phyloP scores from a whole-genome alignment of 2,329 filamentous ascomycete species.

The Knoxdaviesia capensis region DNA sequence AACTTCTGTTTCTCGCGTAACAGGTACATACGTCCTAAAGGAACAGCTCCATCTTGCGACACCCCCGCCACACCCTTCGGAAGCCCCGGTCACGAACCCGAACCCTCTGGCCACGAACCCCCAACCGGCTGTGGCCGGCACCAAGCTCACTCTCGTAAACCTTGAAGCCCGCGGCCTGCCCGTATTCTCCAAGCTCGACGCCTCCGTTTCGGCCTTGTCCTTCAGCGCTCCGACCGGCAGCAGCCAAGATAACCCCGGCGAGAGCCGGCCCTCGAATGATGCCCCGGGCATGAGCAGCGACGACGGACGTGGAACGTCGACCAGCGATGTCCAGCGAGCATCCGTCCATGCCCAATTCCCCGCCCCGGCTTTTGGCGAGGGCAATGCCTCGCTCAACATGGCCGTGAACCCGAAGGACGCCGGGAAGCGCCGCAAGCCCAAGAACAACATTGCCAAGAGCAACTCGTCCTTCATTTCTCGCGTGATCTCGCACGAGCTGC shows the following conservation, averaged over 20 bases:
- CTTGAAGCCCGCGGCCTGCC: constrained; percentile 41
- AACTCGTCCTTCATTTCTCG: constrained; percentile 97
- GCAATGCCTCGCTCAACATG: constrained; percentile 52
- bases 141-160: constrained; percentile 60
- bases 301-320: constrained; percentile 30
- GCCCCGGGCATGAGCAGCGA: constrained; percentile 35
- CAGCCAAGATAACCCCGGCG: constrained; percentile 41
- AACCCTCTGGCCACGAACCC: constrained; percentile 80
- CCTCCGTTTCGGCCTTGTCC: constrained; percentile 28
- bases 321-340: constrained; percentile 25
- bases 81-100: constrained; percentile 67
- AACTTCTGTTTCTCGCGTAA: not conserved
- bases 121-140: constrained; percentile 66
- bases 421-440: constrained; percentile 76
- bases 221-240: constrained; percentile 22
- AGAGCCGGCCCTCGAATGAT: constrained; percentile 39
- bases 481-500: constrained; percentile 71
- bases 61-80: constrained; percentile 85
- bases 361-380: constrained; percentile 63
- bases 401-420: constrained; percentile 46
- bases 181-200: constrained; percentile 28
- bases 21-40: constrained; percentile 75
- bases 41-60: constrained; percentile 87
- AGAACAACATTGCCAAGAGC: constrained; percentile 96
- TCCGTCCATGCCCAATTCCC: constrained; percentile 19